Conservation (phyloP, 495 filamentous ascomycete species). For the Chaetomidium leptoderma region DNA sequence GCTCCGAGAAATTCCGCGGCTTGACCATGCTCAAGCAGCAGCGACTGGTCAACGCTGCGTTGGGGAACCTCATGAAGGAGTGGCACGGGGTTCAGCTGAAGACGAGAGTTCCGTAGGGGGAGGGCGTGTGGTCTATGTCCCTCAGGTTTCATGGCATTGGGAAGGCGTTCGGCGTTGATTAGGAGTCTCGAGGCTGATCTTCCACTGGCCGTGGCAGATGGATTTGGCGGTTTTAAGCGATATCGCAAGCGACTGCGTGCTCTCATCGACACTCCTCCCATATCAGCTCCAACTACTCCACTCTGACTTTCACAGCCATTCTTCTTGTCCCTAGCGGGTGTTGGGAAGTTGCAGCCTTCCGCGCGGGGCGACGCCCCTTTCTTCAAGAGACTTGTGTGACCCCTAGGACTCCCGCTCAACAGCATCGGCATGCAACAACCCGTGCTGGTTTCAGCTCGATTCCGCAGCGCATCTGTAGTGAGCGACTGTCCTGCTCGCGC, state of each 20-base stretch:
- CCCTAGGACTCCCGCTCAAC: no score
- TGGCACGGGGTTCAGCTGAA: slow-evolving; percentile 75
- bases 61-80: slow-evolving; percentile 64
- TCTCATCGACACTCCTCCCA: background rate
- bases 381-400: no score
- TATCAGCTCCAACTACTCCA: background rate
- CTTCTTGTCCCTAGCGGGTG: background rate
- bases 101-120: slow-evolving; percentile 47
- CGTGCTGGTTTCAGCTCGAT: no score
- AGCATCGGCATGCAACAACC: no score
- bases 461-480: no score
- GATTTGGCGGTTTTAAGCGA: background rate
- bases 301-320: background rate
- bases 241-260: background rate
- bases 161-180: background rate
- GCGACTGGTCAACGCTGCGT: slow-evolving; percentile 61
- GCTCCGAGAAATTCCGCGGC: slow-evolving; percentile 61
- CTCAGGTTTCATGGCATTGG: background rate
- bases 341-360: no score
- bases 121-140: background rate
- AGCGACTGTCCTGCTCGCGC: no score
- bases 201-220: background rate
- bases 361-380: no score
- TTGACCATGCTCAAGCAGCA: slow-evolving; percentile 67
- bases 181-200: no score